Evolutionary conservation across 306 rosid genomes (phyloP), one percentile per base, ranked within the genome.

Genomic region (Prunus davidiana): DNA sequence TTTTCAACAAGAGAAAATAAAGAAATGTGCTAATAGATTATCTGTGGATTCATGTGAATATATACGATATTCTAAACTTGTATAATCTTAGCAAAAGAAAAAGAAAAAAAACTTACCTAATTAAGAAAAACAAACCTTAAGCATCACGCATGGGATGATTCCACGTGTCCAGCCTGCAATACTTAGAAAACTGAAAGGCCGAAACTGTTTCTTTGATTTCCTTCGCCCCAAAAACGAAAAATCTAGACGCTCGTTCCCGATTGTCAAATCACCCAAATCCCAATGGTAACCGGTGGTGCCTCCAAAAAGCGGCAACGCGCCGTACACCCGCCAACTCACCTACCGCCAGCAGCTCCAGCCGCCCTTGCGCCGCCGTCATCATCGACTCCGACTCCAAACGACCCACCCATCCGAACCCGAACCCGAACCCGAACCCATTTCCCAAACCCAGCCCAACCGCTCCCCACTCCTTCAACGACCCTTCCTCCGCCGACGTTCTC

Each of bases 231-330:
- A 55, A 20, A 34, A 10, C 27, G 60, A 28, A 5, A 30, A 28
- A 18, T 51, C 47, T 19, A 49, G 60, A 15, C 47, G 38, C 22
- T 47, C 19, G 1, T 27, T 61, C 57, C 57, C 32, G 41, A 43
- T 25, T 16, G 8, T 38, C 51, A 20, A 38, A 55, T 34, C 66
- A 13, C 47, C 3, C 34, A 20, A 30, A 25, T 27, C 67, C 75
- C 15, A 38, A 22, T 81, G 67, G 87, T 89, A 84, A 80, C 69
- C 7, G 77, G 65, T 66, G 72, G 81, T 50, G 65, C 81, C 76
- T 67, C 81, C 19, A 90, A 81, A 78, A 90, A 90, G 82, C 84
- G 92, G 82, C 97, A 78, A 47, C 96, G 96, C 74, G 85, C 76
- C 70, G 68, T n/a, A 2, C 74, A 65, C 51, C 81, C 32, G 73